phyloP scores from a whole-genome alignment of 495 filamentous ascomycete genomes.

The Hypoxylon crocopeplum region DNA sequence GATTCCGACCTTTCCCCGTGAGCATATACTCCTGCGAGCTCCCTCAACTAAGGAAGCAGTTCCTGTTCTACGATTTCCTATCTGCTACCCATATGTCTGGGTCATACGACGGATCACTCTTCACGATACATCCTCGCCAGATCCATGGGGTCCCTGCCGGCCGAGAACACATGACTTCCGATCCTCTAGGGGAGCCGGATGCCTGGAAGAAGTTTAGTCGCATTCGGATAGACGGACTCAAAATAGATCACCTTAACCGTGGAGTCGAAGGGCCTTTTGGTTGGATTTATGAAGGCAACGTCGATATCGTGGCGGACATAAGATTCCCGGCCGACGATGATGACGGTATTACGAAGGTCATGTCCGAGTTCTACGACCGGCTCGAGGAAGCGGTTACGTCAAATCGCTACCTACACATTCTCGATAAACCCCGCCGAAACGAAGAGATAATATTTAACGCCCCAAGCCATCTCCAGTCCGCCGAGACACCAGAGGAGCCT shows the following conservation, averaged over 20 bases:
- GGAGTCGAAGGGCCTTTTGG: conserved; percentile 94
- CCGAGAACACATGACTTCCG: conserved; percentile 53
- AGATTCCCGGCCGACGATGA: conserved; percentile 88
- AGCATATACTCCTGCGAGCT: conserved; percentile 96
- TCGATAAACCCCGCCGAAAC: conserved; percentile 45
- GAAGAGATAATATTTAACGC: conserved; percentile 39
- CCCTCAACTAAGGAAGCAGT: conserved; percentile 90
- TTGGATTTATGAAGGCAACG: conserved; percentile 95
- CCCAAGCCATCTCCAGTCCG: conserved; percentile 20
- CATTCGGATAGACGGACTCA: conserved; percentile 88
- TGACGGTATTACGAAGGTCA: conserved; percentile 86
- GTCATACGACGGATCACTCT: conserved; percentile 92
- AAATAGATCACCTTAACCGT: conserved; percentile 94
- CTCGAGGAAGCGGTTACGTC: conserved; percentile 90
- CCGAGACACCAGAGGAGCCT: conserved; percentile 5
- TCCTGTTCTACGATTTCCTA: conserved; percentile 96
- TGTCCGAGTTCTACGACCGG: conserved; percentile 92
- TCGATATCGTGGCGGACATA: conserved; percentile 95
- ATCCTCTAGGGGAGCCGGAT: conserved; percentile 57
- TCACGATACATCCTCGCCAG: conserved; percentile 95
- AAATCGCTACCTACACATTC: conserved; percentile 62
- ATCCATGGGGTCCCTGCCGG: conserved; percentile 68
- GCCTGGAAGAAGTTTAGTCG: conserved; percentile 94
- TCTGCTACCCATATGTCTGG: conserved; percentile 96
- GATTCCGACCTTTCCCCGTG: conserved; percentile 91